These are phyloP conservation scores for Jimgerdemannia flammicorona DNA, from an alignment of 192 early-diverging fungal genomes.

Conservation along the genomic window DNA sequence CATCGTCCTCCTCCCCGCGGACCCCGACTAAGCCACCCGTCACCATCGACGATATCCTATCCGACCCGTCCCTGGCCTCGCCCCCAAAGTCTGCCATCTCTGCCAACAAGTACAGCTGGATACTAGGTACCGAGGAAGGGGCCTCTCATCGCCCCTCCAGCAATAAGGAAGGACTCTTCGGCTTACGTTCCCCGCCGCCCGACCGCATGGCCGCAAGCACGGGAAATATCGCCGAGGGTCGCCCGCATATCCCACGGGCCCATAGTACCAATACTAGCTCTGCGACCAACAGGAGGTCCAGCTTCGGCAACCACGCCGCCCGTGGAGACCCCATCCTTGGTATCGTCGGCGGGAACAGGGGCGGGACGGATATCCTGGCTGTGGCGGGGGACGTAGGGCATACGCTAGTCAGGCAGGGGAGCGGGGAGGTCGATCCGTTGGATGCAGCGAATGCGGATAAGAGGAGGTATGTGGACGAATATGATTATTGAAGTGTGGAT, in stretches of 20 bases:
- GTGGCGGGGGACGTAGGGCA: not conserved
- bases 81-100: not conserved
- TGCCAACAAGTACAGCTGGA: too few relatives aligned
- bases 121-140: too few relatives aligned
- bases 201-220: too few relatives aligned
- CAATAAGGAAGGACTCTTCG: too few relatives aligned
- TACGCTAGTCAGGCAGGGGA: not conserved
- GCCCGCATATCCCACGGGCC: too few relatives aligned
- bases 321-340: too few relatives aligned
- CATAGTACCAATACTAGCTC: too few relatives aligned
- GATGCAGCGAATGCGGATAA: not conserved
- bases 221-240: too few relatives aligned
- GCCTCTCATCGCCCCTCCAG: too few relatives aligned
- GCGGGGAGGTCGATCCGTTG: not conserved
- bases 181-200: too few relatives aligned
- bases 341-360: too few relatives aligned
- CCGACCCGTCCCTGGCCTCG: not conserved
- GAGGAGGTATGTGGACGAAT: not conserved
- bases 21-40: not conserved
- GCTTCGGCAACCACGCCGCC: too few relatives aligned
- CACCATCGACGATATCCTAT: not conserved
- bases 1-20: not conserved
- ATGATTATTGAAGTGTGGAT: not conserved
- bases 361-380: not conserved
- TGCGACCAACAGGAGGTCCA: not conserved